Conservation (phyloP, 2,329 filamentous ascomycete species). For the Fusarium sp. region DNA sequence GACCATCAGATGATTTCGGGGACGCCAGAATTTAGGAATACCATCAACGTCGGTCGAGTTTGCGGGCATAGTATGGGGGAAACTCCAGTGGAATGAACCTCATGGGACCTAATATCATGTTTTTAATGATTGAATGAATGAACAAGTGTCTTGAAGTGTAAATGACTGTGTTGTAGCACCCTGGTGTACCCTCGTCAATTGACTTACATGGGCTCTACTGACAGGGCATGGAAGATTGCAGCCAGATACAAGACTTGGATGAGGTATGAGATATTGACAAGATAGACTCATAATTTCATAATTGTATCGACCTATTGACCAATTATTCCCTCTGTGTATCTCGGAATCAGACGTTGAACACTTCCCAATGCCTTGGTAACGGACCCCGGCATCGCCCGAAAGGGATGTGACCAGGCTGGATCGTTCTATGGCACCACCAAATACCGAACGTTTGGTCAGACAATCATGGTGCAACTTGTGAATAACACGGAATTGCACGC, state of each 20-base stretch:
- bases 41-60: constrained; percentile 5
- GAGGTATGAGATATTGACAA: background rate
- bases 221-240: background rate
- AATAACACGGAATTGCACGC: constrained; percentile 20
- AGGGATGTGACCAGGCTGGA: constrained; percentile 31
- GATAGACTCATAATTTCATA: background rate
- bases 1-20: constrained; percentile 30
- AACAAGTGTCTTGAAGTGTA: no score
- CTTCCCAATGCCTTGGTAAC: background rate
- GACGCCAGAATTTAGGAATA: background rate
- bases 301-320: background rate
- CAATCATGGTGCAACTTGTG: constrained; percentile 40
- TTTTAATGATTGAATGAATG: background rate
- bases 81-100: no score
- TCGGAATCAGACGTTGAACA: background rate
- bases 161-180: no score
- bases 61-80: background rate
- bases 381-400: constrained; percentile 40
- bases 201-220: background rate
- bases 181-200: background rate
- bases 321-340: background rate
- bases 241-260: background rate
- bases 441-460: constrained; percentile 41
- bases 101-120: background rate
- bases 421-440: constrained; percentile 43